These are phyloP conservation scores for Sicyos edulis DNA, from an alignment of 306 rosid genomes.

Conservation along the genomic window DNA sequence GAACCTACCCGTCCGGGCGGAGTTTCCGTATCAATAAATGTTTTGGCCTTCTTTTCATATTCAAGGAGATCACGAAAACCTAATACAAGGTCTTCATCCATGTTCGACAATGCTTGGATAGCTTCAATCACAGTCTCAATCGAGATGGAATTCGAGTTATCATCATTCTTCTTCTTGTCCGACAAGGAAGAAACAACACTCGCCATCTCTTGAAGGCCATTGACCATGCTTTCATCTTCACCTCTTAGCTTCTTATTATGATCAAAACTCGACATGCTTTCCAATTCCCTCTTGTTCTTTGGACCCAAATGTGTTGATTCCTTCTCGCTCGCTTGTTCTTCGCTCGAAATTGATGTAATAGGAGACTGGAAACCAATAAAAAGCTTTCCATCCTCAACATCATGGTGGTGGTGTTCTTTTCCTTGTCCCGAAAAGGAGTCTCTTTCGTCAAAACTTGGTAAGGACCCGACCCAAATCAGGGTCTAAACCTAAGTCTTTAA, in stretches of 20 bases:
- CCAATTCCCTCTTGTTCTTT: constrained; percentile 43
- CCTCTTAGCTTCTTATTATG: constrained; percentile 34
- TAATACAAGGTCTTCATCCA: constrained; percentile 74
- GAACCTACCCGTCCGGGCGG: constrained; percentile 33
- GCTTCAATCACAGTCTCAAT: constrained; percentile 56
- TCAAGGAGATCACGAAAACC: constrained; percentile 71
- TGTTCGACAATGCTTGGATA: constrained; percentile 66
- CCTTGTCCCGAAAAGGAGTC: constrained; percentile 35
- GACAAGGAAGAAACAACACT: constrained; percentile 50
- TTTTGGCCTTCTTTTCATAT: constrained; percentile 70
- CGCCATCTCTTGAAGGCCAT: constrained; percentile 52
- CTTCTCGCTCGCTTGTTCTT: constrained; percentile 28
- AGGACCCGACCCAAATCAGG: too few relatives aligned
- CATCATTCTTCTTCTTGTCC: constrained; percentile 36
- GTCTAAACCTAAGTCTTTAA: too few relatives aligned
- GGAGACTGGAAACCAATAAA: constrained; percentile 35
- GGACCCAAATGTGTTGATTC: constrained; percentile 32
- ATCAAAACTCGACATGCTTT: constrained; percentile 29
- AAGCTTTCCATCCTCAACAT: constrained; percentile 28
- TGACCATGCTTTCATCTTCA: constrained; percentile 48
- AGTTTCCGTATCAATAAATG: constrained; percentile 70
- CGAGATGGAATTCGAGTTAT: constrained; percentile 31
- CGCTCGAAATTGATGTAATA: constrained; percentile 33
- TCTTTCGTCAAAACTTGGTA: constrained; percentile 39
- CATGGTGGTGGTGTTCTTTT: constrained; percentile 33